These are phyloP conservation scores for Parascedosporium putredinis DNA, from an alignment of 2,329 filamentous ascomycete species.

Conservation along the genomic window DNA sequence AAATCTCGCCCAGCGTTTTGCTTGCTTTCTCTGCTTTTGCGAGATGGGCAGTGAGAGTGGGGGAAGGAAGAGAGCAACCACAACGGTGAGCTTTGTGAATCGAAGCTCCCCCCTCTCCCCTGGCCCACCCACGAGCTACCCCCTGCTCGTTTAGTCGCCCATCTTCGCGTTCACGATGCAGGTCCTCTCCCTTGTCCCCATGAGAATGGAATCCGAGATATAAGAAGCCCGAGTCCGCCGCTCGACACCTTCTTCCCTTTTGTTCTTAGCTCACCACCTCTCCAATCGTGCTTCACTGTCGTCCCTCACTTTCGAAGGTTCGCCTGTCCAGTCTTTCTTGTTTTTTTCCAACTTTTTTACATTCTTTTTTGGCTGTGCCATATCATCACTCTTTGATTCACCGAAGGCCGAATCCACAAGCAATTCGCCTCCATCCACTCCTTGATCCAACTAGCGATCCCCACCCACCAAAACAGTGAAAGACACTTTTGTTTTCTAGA, in stretches of 20 bases:
- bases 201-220: background rate
- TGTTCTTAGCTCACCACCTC: background rate
- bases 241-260: background rate
- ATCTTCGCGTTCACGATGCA: background rate
- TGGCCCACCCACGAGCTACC: too few species aligned
- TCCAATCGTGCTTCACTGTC: background rate
- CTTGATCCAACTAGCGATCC: background rate
- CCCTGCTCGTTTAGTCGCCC: background rate
- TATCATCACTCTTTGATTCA: background rate
- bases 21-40: too few species aligned
- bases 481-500: too few species aligned
- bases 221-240: background rate
- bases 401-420: background rate
- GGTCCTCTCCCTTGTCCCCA: too few species aligned
- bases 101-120: too few species aligned
- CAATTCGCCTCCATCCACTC: background rate
- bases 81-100: background rate
- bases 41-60: too few species aligned
- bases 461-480: too few species aligned
- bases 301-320: background rate
- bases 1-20: too few species aligned
- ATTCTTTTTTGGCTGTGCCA: background rate
- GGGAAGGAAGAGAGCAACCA: background rate
- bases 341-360: background rate
- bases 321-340: background rate